These are phyloP conservation scores for Ricinus communis DNA, from an alignment of 345 rosid genomes.

Conservation along the genomic window DNA sequence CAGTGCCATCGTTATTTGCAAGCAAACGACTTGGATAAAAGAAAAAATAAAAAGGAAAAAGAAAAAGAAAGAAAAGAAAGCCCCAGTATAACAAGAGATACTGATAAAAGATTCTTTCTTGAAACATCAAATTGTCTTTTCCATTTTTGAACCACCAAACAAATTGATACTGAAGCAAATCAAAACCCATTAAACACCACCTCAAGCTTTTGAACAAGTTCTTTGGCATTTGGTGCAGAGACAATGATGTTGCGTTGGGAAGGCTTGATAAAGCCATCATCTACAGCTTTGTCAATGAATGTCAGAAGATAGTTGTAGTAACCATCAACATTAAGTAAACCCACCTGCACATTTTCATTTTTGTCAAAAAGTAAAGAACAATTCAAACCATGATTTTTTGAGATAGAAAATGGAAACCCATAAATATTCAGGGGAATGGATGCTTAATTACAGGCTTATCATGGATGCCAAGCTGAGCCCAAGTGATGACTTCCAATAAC, in stretches of 20 bases:
- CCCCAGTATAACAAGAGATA: slow-evolving; percentile 12
- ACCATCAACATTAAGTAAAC: slow-evolving; percentile 93
- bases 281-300: slow-evolving; percentile 94
- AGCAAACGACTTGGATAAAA: slow-evolving; percentile 6
- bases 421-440: neutral
- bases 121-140: slow-evolving; percentile 24
- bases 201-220: slow-evolving; percentile 92
- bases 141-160: slow-evolving; percentile 1
- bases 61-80: neutral
- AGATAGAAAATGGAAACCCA: too few relatives aligned
- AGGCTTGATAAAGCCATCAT: slow-evolving; percentile 90
- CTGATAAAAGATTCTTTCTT: slow-evolving; percentile 17
- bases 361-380: too few relatives aligned
- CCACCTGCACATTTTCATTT: slow-evolving; percentile 54
- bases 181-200: slow-evolving; percentile 28
- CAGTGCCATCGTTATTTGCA: slow-evolving; percentile 21
- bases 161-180: neutral
- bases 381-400: too few relatives aligned
- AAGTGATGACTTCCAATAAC: slow-evolving; percentile 76
- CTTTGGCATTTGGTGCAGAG: slow-evolving; percentile 88
- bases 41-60: neutral
- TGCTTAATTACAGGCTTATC: slow-evolving; percentile 75
- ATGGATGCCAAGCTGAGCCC: slow-evolving; percentile 98
- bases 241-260: slow-evolving; percentile 84
- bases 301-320: slow-evolving; percentile 79